Conservation (phyloP, 1,139 yeast genomes). For the Candida gigantensis region DNA sequence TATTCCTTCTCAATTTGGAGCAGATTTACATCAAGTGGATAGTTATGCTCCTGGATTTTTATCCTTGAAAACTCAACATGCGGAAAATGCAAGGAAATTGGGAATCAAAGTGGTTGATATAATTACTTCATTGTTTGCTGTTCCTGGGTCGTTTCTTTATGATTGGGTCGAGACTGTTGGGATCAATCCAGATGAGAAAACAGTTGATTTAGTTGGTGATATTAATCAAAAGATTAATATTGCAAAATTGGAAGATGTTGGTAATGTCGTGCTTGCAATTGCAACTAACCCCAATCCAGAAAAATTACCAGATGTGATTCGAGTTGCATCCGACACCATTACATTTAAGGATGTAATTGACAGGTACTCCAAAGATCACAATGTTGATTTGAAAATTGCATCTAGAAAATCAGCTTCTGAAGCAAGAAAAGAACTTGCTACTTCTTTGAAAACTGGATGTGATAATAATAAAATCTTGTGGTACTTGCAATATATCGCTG, state of each 20-base stretch:
- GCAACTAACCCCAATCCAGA: slow-evolving; percentile 33
- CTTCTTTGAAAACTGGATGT: slow-evolving; percentile 31
- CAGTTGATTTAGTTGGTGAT: slow-evolving; percentile 45
- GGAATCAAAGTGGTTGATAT: slow-evolving; percentile 52
- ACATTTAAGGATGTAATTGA: slow-evolving; percentile 40
- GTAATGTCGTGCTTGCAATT: slow-evolving; percentile 41
- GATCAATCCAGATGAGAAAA: slow-evolving; percentile 31
- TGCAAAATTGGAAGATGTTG: slow-evolving; percentile 48
- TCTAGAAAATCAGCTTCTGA: slow-evolving; percentile 24
- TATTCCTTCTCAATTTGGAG: slow-evolving; percentile 66
- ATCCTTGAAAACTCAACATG: slow-evolving; percentile 38
- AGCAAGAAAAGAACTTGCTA: slow-evolving; percentile 30
- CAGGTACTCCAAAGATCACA: slow-evolving; percentile 42
- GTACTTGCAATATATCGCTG: slow-evolving; percentile 28
- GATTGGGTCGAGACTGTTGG: slow-evolving; percentile 40
- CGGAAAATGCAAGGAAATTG: slow-evolving; percentile 35
- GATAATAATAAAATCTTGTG: slow-evolving; percentile 28
- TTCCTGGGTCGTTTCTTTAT: slow-evolving; percentile 38
- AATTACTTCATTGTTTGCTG: slow-evolving; percentile 45
- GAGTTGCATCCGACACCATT: slow-evolving; percentile 43
- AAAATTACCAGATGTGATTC: slow-evolving; percentile 45
- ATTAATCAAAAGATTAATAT: slow-evolving; percentile 32
- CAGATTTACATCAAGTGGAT: slow-evolving; percentile 30
- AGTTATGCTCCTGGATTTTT: slow-evolving; percentile 36
- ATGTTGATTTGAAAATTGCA: slow-evolving; percentile 33